Conservation (phyloP, 2,329 filamentous ascomycete genomes). For the Metarhizium robertsii region DNA sequence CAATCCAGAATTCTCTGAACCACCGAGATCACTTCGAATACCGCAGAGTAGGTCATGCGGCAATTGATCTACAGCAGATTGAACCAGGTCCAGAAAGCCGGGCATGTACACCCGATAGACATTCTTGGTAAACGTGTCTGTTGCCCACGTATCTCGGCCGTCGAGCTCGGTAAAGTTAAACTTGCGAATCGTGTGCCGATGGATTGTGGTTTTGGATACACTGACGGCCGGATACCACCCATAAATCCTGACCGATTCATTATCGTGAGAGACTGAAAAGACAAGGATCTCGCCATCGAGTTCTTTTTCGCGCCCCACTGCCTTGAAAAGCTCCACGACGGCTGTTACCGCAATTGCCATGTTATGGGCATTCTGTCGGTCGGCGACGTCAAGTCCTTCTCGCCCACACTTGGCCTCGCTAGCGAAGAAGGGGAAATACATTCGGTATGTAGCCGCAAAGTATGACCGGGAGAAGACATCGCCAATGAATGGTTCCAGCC, state of each 20-base stretch:
- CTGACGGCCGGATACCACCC: constrained; percentile 8
- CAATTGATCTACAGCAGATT: background rate
- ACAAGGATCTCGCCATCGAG: constrained; percentile 30
- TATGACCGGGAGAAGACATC: constrained; percentile 22
- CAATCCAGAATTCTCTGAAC: no score
- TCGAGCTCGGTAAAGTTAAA: no score
- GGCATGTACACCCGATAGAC: no score
- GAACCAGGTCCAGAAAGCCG: no score
- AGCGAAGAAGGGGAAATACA: constrained; percentile 40
- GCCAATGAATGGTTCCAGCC: constrained; percentile 27
- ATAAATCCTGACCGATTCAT: constrained; percentile 25
- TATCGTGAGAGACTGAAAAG: constrained; percentile 29
- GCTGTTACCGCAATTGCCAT: constrained; percentile 29
- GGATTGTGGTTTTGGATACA: no score
- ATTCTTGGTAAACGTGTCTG: no score
- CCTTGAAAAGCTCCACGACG: constrained; percentile 28
- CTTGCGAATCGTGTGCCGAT: no score
- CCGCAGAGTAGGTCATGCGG: no score
- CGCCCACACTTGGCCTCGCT: constrained; percentile 37
- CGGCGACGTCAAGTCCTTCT: constrained; percentile 24
- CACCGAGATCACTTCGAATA: no score
- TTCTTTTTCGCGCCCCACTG: constrained; percentile 24
- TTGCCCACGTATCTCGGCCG: no score
- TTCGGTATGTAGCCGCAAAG: constrained; percentile 26
- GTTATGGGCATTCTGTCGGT: constrained; percentile 31